Percentiles rank a stretch among this genome's conserved stretches.
phyloP scores from a whole-genome alignment of 352 stramenopile genomes.

The Pythium volutum region DNA sequence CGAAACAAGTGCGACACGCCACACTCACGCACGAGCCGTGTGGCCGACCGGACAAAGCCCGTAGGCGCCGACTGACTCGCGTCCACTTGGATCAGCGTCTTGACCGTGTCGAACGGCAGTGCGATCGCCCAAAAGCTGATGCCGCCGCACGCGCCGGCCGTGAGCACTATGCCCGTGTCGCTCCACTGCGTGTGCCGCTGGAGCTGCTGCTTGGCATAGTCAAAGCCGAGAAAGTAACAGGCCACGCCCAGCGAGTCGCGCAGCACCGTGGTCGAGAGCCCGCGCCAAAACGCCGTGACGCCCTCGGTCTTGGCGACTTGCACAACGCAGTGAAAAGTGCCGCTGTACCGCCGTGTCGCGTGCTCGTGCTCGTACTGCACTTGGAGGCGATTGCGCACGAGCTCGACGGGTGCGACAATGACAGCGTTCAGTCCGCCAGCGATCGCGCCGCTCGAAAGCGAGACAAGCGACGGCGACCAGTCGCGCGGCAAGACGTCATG shows the following conservation, averaged over 20 bases:
- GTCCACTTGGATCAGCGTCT: constrained; percentile 81
- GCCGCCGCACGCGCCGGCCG: constrained; percentile 69
- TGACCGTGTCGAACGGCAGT: constrained; percentile 83
- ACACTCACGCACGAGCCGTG: constrained; percentile 46
- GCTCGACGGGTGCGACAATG: constrained; percentile 70
- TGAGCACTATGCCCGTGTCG: constrained; percentile 55
- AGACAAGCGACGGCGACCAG: constrained; percentile 32
- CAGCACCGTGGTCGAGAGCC: constrained; percentile 68
- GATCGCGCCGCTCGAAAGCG: constrained; percentile 51
- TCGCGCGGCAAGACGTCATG: constrained; percentile 45
- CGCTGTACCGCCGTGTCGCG: constrained; percentile 45
- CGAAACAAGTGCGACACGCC: constrained; percentile 67
- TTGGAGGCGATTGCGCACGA: constrained; percentile 79
- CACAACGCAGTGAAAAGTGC: constrained; percentile 50
- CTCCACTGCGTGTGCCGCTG: constrained; percentile 22
- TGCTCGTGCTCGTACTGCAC: constrained; percentile 66
- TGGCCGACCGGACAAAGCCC: constrained; percentile 38
- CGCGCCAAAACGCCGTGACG: constrained; percentile 65
- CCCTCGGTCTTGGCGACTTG: constrained; percentile 63
- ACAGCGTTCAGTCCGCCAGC: constrained; percentile 73
- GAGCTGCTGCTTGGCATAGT: constrained; percentile 56
- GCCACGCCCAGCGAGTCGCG: constrained; percentile 83
- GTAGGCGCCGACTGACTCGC: constrained; percentile 37
- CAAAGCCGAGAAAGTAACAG: constrained; percentile 86
- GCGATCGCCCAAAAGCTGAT: constrained; percentile 84